Percentiles rank a stretch among this genome's conserved stretches.
Conservation (phyloP, 2,329 filamentous ascomycete species). For the Tolypocladium amazonense region DNA sequence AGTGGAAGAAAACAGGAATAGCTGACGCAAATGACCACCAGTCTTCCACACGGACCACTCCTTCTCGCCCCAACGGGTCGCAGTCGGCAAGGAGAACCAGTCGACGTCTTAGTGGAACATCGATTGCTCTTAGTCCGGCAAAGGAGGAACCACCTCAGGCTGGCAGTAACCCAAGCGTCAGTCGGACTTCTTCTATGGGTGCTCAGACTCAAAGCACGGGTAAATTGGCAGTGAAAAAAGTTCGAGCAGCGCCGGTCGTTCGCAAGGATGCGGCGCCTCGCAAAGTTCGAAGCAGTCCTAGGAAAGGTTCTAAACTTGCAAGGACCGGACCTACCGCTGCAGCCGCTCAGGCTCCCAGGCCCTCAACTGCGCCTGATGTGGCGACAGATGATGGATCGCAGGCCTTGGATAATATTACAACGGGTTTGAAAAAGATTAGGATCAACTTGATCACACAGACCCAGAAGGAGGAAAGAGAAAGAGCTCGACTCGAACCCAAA, state of each 20-base stretch:
- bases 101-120: constrained; percentile 40
- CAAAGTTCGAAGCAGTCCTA: constrained; percentile 20
- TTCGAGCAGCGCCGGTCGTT: constrained; percentile 34
- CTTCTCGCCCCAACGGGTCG: constrained; percentile 12
- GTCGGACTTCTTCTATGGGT: constrained; percentile 27
- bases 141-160: constrained; percentile 8
- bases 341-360: constrained; percentile 5
- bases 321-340: constrained; percentile 5
- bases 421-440: constrained; percentile 51
- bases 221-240: constrained; percentile 47
- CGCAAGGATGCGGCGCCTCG: constrained; percentile 29
- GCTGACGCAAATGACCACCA: constrained; percentile 3
- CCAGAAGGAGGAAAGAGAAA: constrained; percentile 42
- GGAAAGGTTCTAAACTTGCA: constrained; percentile 21
- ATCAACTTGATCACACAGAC: constrained; percentile 50
- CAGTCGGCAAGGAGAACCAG: constrained; percentile 22
- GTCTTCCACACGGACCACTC: constrained; percentile 23
- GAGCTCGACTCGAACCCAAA: constrained; percentile 14
- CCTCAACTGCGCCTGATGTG: constrained; percentile 1
- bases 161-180: constrained; percentile 1
- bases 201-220: constrained; percentile 26
- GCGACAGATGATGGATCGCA: constrained; percentile 13
- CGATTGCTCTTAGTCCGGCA: constrained; percentile 19
- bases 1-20: neutral
- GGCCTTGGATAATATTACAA: constrained; percentile 44